Percentiles rank a stretch among this genome's conserved stretches.
These are phyloP conservation scores for Porcisia hertigi DNA, from an alignment of 208 protist genomes.

Conservation along the genomic window DNA sequence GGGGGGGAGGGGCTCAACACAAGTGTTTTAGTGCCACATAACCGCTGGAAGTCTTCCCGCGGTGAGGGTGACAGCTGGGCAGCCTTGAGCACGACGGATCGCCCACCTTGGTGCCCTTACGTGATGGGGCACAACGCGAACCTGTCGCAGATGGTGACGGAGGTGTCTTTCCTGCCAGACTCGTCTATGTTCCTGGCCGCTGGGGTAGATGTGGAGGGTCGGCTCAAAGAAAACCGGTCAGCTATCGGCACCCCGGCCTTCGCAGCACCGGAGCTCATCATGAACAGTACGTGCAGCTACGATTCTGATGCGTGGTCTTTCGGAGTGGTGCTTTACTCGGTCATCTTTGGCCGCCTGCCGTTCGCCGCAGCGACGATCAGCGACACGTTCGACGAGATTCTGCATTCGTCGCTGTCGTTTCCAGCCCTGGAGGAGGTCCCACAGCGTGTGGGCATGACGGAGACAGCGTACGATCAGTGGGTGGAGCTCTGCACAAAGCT, in stretches of 20 bases:
- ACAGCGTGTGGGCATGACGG: conserved; percentile 27
- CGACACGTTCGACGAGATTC: conserved; percentile 48
- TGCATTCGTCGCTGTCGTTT: conserved; percentile 32
- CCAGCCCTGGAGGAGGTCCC: conserved; percentile 24
- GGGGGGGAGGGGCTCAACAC: conserved; percentile 10
- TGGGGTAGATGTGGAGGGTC: conserved; percentile 40
- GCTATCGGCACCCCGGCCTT: conserved; percentile 58
- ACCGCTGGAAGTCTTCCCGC: conserved; percentile 27
- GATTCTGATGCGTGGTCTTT: conserved; percentile 95
- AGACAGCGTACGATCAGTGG: conserved; percentile 44
- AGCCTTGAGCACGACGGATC: conserved; percentile 12
- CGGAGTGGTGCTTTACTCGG: conserved; percentile 92
- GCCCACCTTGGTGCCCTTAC: background rate
- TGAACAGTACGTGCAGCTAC: conserved; percentile 42
- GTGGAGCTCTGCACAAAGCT: conserved; percentile 40
- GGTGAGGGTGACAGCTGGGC: conserved; percentile 22
- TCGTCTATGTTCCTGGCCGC: conserved; percentile 49
- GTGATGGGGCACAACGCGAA: background rate
- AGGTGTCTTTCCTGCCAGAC: conserved; percentile 30
- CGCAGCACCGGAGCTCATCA: conserved; percentile 53
- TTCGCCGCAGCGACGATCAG: conserved; percentile 73
- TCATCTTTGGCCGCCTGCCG: conserved; percentile 88
- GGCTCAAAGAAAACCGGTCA: conserved; percentile 24
- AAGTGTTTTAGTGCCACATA: conserved; percentile 21
- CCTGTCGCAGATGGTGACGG: conserved; percentile 20